These are phyloP conservation scores for Solanum microdontum DNA, from an alignment of 257 asterid species.

Conservation along the genomic window DNA sequence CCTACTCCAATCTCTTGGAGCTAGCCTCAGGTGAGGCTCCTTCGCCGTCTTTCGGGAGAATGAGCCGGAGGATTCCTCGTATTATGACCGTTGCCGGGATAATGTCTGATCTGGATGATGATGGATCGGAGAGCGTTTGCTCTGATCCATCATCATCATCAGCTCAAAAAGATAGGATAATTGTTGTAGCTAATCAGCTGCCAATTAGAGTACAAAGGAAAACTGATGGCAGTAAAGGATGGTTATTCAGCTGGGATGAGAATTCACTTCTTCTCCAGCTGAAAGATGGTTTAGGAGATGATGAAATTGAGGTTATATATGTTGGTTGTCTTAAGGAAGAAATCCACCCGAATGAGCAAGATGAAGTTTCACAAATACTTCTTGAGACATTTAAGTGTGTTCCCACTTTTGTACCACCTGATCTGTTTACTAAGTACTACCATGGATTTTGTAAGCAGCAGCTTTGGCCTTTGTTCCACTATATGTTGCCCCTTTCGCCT, in stretches of 20 bases:
- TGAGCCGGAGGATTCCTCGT: slow-evolving; percentile 65
- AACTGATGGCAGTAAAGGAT: slow-evolving; percentile 34
- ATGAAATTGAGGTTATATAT: slow-evolving; percentile 58
- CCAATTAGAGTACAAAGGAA: slow-evolving; percentile 66
- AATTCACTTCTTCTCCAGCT: slow-evolving; percentile 66
- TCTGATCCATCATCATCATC: slow-evolving; percentile 70
- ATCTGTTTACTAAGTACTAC: slow-evolving; percentile 49
- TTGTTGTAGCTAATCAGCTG: slow-evolving; percentile 78
- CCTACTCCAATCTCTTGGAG: slow-evolving; percentile 76
- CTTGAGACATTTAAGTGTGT: slow-evolving; percentile 71
- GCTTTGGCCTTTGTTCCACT: slow-evolving; percentile 82
- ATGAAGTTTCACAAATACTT: slow-evolving; percentile 74
- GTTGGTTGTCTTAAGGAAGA: slow-evolving; percentile 89
- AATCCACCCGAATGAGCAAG: slow-evolving; percentile 72
- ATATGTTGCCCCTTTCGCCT: slow-evolving; percentile 77
- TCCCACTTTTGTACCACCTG: slow-evolving; percentile 73
- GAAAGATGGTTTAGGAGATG: slow-evolving; percentile 65
- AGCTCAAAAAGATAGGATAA: slow-evolving; percentile 59
- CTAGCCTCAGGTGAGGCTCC: slow-evolving; percentile 83
- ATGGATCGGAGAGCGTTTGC: slow-evolving; percentile 39
- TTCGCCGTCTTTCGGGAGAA: slow-evolving; percentile 47
- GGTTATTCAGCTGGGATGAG: slow-evolving; percentile 83
- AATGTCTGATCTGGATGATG: slow-evolving; percentile 74
- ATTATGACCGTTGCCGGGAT: slow-evolving; percentile 80
- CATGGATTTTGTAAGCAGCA: slow-evolving; percentile 88